Percentiles rank a stretch among this genome's conserved stretches.
These are phyloP conservation scores for Pseudoneurospora amorphoporcata DNA, from an alignment of 495 filamentous ascomycete genomes.

Conservation along the genomic window DNA sequence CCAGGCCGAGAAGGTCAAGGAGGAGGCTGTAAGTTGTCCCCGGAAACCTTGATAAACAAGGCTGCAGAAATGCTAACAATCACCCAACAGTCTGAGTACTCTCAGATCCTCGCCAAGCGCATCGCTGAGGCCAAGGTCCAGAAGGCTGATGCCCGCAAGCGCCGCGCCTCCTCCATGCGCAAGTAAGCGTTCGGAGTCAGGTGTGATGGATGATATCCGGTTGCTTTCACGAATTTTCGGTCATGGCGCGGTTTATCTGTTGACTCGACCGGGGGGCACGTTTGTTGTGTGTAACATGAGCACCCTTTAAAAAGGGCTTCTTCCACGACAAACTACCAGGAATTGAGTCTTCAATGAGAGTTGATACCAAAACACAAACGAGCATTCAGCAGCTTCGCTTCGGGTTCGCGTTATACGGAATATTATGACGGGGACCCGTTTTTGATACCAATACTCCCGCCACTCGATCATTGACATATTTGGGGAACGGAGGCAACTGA, in stretches of 20 bases:
- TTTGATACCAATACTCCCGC: neutral
- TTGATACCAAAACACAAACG: neutral
- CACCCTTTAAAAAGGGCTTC: neutral
- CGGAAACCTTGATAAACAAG: neutral
- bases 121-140: conserved; percentile 86
- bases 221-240: conserved; percentile 25
- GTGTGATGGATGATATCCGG: conserved; percentile 23
- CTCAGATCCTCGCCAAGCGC: conserved; percentile 86
- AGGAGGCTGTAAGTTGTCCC: conserved; percentile 79
- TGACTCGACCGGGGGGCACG: neutral
- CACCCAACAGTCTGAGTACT: conserved; percentile 68
- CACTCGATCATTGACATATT: neutral
- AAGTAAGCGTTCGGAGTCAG: conserved; percentile 54
- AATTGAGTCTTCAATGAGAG: neutral
- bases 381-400: neutral
- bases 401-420: neutral
- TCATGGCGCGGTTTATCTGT: conserved; percentile 21
- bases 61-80: conserved; percentile 24
- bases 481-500: neutral
- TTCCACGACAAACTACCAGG: neutral
- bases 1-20: conserved; percentile 84
- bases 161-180: conserved; percentile 89
- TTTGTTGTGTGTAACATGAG: neutral
- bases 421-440: neutral
- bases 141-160: conserved; percentile 87